Evolutionary conservation across 192 early-diverging fungal genomes (phyloP).

Genomic region (Linnemannia zychae): DNA sequence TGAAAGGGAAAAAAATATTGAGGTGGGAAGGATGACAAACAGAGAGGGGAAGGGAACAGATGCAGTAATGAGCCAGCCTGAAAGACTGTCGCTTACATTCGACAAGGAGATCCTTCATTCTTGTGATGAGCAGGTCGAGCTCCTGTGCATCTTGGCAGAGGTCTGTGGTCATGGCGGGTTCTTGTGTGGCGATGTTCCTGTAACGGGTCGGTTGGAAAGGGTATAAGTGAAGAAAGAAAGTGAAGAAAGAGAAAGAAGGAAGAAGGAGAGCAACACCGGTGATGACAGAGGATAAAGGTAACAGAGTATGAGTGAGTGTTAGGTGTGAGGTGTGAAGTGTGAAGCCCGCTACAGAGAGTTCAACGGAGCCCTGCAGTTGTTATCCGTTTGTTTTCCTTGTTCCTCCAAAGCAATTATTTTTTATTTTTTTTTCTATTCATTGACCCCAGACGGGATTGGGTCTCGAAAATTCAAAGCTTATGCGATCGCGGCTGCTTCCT

Average conservation of each 20-base stretch:
- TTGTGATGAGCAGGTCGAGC: constrained; percentile 56
- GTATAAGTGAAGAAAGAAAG: not conserved
- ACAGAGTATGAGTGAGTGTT: not conserved
- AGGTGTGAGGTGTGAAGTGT: not conserved
- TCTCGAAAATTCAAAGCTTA: not conserved
- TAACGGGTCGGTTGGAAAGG: not conserved
- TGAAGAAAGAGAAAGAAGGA: constrained; percentile 12
- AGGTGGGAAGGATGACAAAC: not conserved
- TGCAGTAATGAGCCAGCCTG: not conserved
- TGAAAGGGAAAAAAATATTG: not conserved
- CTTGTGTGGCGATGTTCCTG: constrained; percentile 3
- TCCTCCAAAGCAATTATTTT: not conserved
- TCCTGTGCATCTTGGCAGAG: constrained; percentile 56
- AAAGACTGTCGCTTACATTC: constrained; percentile 45
- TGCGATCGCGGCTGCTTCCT: not conserved
- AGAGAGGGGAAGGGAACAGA: not conserved
- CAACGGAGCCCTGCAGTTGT: too few relatives aligned
- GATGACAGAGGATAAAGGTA: not conserved
- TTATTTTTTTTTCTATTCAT: not conserved
- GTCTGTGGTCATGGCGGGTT: constrained; percentile 13
- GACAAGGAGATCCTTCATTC: constrained; percentile 63
- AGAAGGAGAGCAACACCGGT: not conserved
- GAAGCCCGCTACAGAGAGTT: too few relatives aligned
- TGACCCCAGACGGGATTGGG: not conserved
- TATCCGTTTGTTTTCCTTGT: not conserved